Base-by-base conservation (phyloP, 106 monocot species). In the Acorus calamus region DNA sequence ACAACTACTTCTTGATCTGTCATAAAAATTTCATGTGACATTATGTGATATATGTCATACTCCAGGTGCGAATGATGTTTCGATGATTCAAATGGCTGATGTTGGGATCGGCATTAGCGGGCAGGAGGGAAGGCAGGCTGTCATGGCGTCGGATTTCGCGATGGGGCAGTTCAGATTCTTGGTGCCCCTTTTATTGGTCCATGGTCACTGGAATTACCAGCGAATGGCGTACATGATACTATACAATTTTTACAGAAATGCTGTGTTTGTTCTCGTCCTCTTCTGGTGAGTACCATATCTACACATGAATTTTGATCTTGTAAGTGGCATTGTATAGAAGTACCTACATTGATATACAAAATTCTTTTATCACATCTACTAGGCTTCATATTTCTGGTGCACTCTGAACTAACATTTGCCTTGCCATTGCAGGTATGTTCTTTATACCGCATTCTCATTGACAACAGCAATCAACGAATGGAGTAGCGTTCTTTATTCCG, bases 161-260 rank as follows among this genome's bases (percentile, higher is more conserved):
- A 91, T 98, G 82, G 96, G 87, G 1, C 91, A 98, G 74, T 98
- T 98, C 74, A 91, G 96, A 83, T 98, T 98, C 67, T 72, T 98
- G 46, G 91, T 98, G 9, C 87, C 96, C 11, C 91, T 98, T 74
- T 63, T 98, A 14, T 68, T 91, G 70, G 91, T 98, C 60, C 96
- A 98, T 75, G 96, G 96, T 13, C 96, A 98, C 74, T 98, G 96
- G 96, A 98, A 98, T 73, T 98, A 98, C 67, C 96, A 91, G 53
- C 74, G 96, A 52, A 91, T 91, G 91, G 68, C 74, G 1, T 98
- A 98, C 74, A 91, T 98, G 96, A 98, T 98, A 63, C 65, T 98
- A 7, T 98, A 98, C 83, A 98, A 98, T 70, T 98, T 91, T 62
- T 98, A 98, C 74, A 87, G 91, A 44, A 98, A 91, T 68, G 84